phyloP scores from a whole-genome alignment of 2,329 filamentous ascomycete species.

The Fusarium sacchari region DNA sequence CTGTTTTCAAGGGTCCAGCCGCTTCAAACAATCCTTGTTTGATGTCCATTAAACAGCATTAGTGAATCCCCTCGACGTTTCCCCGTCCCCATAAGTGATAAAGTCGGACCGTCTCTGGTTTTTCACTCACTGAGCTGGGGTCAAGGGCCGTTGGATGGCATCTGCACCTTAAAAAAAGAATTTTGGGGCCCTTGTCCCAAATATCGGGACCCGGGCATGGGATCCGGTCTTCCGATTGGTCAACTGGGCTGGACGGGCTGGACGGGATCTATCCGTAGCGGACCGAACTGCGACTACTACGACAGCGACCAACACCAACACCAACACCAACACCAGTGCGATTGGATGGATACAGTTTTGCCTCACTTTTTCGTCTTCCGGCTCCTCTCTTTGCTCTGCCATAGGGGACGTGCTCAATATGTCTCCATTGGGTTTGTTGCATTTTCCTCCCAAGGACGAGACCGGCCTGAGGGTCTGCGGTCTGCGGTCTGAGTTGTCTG shows the following conservation, averaged over 20 bases:
- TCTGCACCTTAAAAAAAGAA: conserved; percentile 5
- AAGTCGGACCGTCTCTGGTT: conserved; percentile 19
- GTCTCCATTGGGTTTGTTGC: conserved; percentile 1
- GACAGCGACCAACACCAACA: neutral
- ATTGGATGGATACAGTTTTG: neutral
- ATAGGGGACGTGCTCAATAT: conserved; percentile 1
- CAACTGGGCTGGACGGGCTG: neutral
- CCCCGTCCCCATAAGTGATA: conserved; percentile 17
- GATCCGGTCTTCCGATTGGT: conserved; percentile 27
- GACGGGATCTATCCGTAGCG: conserved; percentile 36
- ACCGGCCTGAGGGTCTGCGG: conserved; percentile 3
- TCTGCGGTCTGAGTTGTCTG: neutral
- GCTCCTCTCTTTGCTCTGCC: neutral
- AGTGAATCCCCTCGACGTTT: conserved; percentile 1
- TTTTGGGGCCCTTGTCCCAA: neutral
- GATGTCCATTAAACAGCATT: conserved; percentile 18
- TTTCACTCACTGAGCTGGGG: conserved; percentile 14
- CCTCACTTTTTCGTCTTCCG: conserved; percentile 4
- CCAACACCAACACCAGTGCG: neutral
- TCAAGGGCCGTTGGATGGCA: conserved; percentile 20
- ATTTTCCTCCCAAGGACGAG: neutral
- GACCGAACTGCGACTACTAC: conserved; percentile 7
- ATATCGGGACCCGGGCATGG: conserved; percentile 14
- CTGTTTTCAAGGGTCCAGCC: conserved; percentile 3
- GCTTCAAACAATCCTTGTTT: conserved; percentile 4